Evolutionary conservation across 2,329 filamentous ascomycete genomes (phyloP).

Genomic region (Neospermospora avenae): DNA sequence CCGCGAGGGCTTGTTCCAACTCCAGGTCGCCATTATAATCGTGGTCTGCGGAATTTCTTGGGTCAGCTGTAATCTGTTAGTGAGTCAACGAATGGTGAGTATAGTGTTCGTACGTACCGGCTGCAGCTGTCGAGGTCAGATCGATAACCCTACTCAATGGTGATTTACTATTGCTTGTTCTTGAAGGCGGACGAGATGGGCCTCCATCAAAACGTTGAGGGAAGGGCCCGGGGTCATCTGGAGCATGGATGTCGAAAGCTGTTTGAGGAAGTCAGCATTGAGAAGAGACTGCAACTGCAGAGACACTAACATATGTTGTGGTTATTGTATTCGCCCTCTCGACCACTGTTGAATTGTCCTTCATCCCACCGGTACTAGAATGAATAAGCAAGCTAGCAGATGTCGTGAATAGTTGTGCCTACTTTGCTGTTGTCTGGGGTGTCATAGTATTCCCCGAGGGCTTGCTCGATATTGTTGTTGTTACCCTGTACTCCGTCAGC

Average conservation of each 20-base stretch:
- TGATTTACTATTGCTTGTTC: conserved; percentile 52
- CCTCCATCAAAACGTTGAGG: conserved; percentile 37
- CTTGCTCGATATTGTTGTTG: conserved; percentile 45
- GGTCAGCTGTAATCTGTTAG: conserved; percentile 35
- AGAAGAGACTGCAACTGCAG: not conserved
- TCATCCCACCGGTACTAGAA: conserved; percentile 55
- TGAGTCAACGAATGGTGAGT: conserved; percentile 9
- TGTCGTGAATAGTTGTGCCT: conserved; percentile 9
- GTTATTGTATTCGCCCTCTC: conserved; percentile 47
- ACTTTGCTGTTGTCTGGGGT: conserved; percentile 42
- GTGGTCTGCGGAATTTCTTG: conserved; percentile 29
- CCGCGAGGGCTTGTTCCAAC: conserved; percentile 52
- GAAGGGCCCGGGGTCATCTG: conserved; percentile 44
- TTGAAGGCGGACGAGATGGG: conserved; percentile 57
- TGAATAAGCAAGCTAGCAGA: conserved; percentile 9
- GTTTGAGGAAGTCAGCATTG: conserved; percentile 12
- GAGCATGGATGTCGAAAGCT: conserved; percentile 56
- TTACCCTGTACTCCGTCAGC: conserved; percentile 40
- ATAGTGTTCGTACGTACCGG: conserved; percentile 38
- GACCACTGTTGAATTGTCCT: conserved; percentile 47
- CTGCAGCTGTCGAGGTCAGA: conserved; percentile 42
- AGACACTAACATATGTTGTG: conserved; percentile 44
- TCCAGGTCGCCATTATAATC: conserved; percentile 46
- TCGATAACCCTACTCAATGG: conserved; percentile 52
- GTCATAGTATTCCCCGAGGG: conserved; percentile 53